Base-by-base conservation (phyloP, 345 rosid species). In the Barbarea vulgaris region DNA sequence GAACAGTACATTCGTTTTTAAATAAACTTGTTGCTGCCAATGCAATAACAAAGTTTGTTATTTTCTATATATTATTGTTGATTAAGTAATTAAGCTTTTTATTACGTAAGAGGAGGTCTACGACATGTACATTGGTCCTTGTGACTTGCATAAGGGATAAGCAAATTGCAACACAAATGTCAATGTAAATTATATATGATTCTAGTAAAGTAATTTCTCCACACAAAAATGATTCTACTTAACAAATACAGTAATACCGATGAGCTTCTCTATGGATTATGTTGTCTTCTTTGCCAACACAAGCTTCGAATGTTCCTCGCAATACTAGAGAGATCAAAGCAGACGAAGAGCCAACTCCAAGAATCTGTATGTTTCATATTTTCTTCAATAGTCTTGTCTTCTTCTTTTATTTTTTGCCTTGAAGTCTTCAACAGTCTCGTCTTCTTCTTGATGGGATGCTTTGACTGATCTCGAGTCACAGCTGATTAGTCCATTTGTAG, bases 301-400 rank as follows among this genome's bases (percentile, higher is more conserved):
- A 58, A 58, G 44, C 41, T 18, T 33, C 64, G n/a, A 18, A 54
- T 58, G 10, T 58, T 58, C 64, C 44, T 58, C 25, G 11, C n/a
- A 14, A 33, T 58, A 11, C 18, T 28, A 21, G 60, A 55, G 19
- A 28, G 37, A 55, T 58, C 27, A 58, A 58, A 58, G 42, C n/a
- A 58, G 24, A 58, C 4, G 27, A 58, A 58, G 3, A 58, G n/a
- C 13, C 25, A 18, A 58, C n/a, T 58, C 64, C 47, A 41, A 4
- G 17, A 41, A 41, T 41, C 0, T 41, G 47, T 41, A 14, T 14
- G 47, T 41, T 41, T 41, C 24, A 33, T 24, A 2, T 17, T 57
- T 42, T 9, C 64, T 58, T 54, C 11, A 27, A 54, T 7, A 21
- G 36, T 33, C 36, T 19, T 5, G 12, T 48, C 25, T 48, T 54